A percentile compares a stretch with the other conserved stretches of the same genome.
Evolutionary conservation across 345 rosid genomes (phyloP).

Genomic region (Syzygium grande): DNA sequence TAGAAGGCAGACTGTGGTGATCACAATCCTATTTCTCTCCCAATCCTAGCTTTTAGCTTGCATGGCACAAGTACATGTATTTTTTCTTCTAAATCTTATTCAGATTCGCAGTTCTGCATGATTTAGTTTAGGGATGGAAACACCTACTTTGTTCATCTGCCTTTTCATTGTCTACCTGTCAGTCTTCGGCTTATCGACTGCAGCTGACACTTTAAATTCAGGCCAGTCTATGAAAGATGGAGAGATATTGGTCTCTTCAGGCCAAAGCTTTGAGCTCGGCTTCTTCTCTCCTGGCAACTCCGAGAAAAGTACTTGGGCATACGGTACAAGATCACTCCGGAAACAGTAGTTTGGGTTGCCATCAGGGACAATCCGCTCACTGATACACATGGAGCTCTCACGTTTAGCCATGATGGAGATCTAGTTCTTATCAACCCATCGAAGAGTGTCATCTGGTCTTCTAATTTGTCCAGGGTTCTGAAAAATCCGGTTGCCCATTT

Average conservation of each 20-base stretch:
- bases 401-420: constrained; percentile 8
- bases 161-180: neutral
- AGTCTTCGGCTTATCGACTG: neutral
- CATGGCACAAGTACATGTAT: neutral
- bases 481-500: constrained; percentile 18
- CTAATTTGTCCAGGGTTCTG: constrained; percentile 4
- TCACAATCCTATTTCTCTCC: too few relatives aligned
- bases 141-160: neutral
- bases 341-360: constrained; percentile 35
- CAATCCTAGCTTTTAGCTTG: neutral
- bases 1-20: too few relatives aligned
- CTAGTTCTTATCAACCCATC: constrained; percentile 13
- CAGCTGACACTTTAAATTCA: constrained; percentile 1
- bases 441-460: constrained; percentile 11
- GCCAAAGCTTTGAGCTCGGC: constrained; percentile 19
- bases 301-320: constrained; percentile 27
- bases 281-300: constrained; percentile 17
- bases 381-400: constrained; percentile 12
- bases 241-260: constrained; percentile 9
- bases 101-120: neutral
- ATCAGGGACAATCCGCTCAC: constrained; percentile 22
- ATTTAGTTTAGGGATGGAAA: neutral
- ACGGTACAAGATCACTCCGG: constrained; percentile 20
- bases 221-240: constrained; percentile 6
- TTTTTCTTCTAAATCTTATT: neutral